Base-by-base conservation (phyloP, 768 basidiomycete genomes). In the Tulasnella sp. region DNA sequence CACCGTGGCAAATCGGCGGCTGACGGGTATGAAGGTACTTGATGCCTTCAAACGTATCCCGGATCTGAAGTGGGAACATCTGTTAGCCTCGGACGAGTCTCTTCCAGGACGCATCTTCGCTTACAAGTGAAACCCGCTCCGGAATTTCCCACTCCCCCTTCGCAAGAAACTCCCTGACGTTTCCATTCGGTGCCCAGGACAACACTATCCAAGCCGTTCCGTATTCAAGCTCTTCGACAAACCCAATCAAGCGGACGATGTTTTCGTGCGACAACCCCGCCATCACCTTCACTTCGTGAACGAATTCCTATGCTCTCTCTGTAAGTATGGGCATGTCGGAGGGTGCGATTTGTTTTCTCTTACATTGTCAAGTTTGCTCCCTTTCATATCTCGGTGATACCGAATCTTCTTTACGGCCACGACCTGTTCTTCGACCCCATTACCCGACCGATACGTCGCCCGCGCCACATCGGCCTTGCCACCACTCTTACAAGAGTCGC, bases 1-100 rank as follows among this genome's bases (percentile, higher is more conserved):
- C 77, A 72, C 77, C 77, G 54, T 78, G 77, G 37, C 34, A 37
- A 31, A 78, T 78, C 31, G 77, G 77, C 14, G 77, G 77, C 16
- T 20, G 31, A 1, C 40, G 77, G 14, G 54, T 42, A 34, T 78
- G 77, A 7, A 78, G 64, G 37, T 78, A 78, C 41, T 42, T 41
- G n/a, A 78, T 16, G 4, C 77, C 77, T 37, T 64, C 60, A 18
- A 44, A 22, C 9, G 72, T 40, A 74, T 74, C 72, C 34, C 40
- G 1, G 18, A 44, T 44, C 72, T 74, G 72, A 20, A 46, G 24
- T 60, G 9, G 24, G 28, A 24, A 24, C 28, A 9, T 22, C 3
- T 37, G 28, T 60, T 22, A 9, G 58, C 58, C 4, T 28, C 24
- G 16, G 2, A 18, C 14, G 22, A 9, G 9, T 14, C 58, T 60